Evolutionary conservation across 106 monocot genomes (phyloP).

Genomic region (Dendrobium huoshanense): DNA sequence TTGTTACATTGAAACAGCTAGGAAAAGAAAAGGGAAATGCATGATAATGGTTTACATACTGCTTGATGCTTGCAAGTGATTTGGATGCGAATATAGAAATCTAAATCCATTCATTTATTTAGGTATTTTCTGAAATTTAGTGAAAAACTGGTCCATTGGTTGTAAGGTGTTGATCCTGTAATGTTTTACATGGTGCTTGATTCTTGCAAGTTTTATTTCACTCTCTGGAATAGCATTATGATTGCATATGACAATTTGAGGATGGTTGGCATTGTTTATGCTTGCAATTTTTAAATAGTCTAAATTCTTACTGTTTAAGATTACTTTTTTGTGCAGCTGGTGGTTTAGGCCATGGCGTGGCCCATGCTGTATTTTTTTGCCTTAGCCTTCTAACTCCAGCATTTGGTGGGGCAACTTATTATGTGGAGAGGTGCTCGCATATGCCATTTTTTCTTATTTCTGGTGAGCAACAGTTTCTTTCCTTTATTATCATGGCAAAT

Average conservation of each 20-base stretch:
- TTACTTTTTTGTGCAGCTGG: conserved; percentile 64
- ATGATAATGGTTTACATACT: neutral
- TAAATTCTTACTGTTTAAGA: conserved; percentile 4
- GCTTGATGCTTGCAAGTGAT: too few relatives aligned
- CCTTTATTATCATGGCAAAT: neutral
- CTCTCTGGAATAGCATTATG: neutral
- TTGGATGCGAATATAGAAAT: too few relatives aligned
- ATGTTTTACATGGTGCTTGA: neutral
- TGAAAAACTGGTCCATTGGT: neutral
- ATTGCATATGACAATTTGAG: neutral
- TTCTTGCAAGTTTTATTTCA: neutral
- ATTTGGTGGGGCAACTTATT: conserved; percentile 92
- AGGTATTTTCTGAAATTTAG: neutral
- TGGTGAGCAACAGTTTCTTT: conserved; percentile 32
- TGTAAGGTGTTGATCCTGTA: neutral
- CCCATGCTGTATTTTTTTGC: conserved; percentile 96
- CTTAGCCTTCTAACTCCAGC: conserved; percentile 94
- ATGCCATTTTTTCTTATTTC: conserved; percentile 89
- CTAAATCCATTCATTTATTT: too few relatives aligned
- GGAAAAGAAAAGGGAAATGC: neutral
- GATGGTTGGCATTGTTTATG: neutral
- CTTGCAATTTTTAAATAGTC: neutral
- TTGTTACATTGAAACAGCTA: neutral
- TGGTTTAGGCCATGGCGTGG: conserved; percentile 93
- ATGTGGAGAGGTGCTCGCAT: conserved; percentile 63